Base-by-base conservation (phyloP, 345 rosid species). In the Camelina hispida region DNA sequence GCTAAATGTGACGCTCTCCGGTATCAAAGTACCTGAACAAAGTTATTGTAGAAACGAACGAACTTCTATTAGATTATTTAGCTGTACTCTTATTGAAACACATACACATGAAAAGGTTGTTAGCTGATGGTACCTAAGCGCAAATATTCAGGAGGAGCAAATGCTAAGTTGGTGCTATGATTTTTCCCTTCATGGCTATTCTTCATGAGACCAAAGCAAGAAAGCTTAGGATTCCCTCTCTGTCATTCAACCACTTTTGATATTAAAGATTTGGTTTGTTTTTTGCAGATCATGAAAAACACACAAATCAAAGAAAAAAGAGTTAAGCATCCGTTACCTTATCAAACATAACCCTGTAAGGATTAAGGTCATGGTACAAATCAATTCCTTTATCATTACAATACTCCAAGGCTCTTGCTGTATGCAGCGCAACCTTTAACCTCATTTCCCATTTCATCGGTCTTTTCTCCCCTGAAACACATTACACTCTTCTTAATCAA, bases 371-470 rank as follows among this genome's bases (percentile, higher is more conserved):
- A 69, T 94, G 97, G 60, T 94, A 94, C 56, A 94, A 56, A 30
- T 87, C 87, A 43, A 96, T 76, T 34, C 96, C 99, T 68, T 83
- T 87, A 48, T 84, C 84, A 80, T 86, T 79, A 74, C 97, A 90
- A 73, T 81, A 92, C 62, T 90, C 91, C 56, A 95, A 76, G 10
- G 97, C 97, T 84, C 86, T 89, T 11, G 96, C 90, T 68, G 91
- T 79, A 81, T 86, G 84, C 9, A 90, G 66, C 9, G 97, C 96
- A 77, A 90, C 97, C 66, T 93, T 85, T 73, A 92, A 79, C 72
- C 97, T 85, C 87, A 85, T 90, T 71, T 89, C 89, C 99, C 97
- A 95, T 84, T 89, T 87, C 99, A 95, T 95, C 1, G 97, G 97
- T 80, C 84, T 91, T 67, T 80, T 89, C 76, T 92, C 97, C 97